A percentile compares a stretch with the other conserved stretches of the same genome.
Conservation (phyloP, 1,284 basidiomycete species). For the Anthracocystis walkeri region DNA sequence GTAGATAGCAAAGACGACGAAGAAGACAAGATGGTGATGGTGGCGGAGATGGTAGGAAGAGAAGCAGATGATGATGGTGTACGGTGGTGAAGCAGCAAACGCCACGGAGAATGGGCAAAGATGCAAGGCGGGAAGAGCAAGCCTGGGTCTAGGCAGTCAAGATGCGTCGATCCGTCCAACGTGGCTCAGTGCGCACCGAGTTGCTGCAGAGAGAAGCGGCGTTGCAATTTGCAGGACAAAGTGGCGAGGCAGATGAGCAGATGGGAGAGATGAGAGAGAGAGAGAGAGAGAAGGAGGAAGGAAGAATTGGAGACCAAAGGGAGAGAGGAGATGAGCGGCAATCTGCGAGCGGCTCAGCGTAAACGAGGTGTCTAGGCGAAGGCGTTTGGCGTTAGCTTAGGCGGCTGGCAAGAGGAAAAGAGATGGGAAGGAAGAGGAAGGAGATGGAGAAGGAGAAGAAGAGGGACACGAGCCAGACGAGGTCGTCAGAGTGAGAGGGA, state of each 20-base stretch:
- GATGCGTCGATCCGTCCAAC: background rate
- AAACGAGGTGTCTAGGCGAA: background rate
- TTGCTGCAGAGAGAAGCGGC: constrained; percentile 2
- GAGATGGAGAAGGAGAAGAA: background rate
- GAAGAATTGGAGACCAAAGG: background rate
- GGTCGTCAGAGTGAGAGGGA: background rate
- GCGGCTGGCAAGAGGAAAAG: background rate
- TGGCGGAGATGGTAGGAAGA: background rate
- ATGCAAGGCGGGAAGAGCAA: background rate
- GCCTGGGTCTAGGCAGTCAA: background rate
- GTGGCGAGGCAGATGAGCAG: background rate
- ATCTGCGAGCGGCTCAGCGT: background rate
- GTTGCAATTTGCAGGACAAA: background rate
- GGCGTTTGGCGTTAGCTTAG: constrained; percentile 1
- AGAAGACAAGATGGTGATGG: background rate
- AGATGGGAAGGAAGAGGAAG: background rate
- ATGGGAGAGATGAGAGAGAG: background rate
- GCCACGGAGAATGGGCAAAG: background rate
- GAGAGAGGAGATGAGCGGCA: background rate
- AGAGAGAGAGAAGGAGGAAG: background rate
- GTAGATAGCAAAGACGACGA: background rate
- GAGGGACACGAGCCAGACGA: background rate
- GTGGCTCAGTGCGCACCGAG: background rate
- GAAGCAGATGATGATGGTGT: background rate
- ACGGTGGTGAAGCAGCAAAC: background rate